These are phyloP conservation scores for Fragaria iinumae DNA, from an alignment of 306 rosid genomes.

Conservation along the genomic window DNA sequence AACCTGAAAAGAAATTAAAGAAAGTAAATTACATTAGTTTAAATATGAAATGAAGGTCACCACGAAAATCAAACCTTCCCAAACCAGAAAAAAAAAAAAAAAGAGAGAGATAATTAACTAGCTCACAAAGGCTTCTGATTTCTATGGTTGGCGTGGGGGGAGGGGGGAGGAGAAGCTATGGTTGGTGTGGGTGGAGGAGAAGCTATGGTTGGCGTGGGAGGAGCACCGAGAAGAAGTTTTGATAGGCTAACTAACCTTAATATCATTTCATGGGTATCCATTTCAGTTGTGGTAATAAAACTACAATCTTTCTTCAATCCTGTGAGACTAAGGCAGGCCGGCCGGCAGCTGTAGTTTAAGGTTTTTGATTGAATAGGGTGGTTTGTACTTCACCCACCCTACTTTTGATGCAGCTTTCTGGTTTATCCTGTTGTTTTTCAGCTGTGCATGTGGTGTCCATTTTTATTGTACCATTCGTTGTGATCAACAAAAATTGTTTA, in stretches of 20 bases:
- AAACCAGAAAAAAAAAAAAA: not conserved
- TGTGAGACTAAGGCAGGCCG: not conserved
- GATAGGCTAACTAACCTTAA: too few species aligned
- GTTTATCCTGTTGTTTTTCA: not conserved
- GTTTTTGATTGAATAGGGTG: not conserved
- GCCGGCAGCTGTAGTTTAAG: not conserved
- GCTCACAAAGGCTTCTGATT: not conserved
- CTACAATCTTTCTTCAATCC: not conserved
- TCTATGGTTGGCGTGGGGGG: too few species aligned
- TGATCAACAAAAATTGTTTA: not conserved
- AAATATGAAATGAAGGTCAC: not conserved
- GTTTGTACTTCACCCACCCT: not conserved
- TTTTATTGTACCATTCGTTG: not conserved
- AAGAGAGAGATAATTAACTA: not conserved
- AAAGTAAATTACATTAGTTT: constrained; percentile 11
- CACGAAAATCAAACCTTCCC: not conserved
- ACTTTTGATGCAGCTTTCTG: not conserved
- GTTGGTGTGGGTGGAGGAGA: too few species aligned
- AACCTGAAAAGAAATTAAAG: constrained; percentile 55
- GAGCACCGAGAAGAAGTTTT: too few species aligned
- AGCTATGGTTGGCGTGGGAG: too few species aligned
- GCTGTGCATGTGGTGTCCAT: not conserved
- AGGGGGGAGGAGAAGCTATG: too few species aligned
- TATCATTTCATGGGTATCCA: not conserved
- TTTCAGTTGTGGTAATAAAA: too few species aligned